phyloP scores from a whole-genome alignment of 768 basidiomycete genomes.

The Russula brevipes region DNA sequence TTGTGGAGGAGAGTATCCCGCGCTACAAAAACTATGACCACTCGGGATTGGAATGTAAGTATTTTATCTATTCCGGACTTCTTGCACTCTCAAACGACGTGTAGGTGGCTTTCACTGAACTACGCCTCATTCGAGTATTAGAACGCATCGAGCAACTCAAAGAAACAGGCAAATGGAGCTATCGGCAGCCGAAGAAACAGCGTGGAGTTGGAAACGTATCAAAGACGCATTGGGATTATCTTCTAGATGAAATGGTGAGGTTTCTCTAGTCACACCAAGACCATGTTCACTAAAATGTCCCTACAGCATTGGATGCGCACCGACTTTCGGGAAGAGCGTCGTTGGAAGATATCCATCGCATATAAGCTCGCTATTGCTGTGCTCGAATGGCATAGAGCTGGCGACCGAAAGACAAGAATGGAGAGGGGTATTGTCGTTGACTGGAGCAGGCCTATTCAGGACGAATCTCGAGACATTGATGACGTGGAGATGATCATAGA shows the following conservation, averaged over 20 bases:
- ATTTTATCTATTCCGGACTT: not conserved
- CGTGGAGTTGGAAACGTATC: conserved; percentile 64
- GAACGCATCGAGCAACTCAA: conserved; percentile 84
- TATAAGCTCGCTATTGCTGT: conserved; percentile 77
- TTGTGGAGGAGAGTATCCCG: conserved; percentile 63
- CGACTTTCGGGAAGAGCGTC: conserved; percentile 91
- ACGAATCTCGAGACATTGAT: conserved; percentile 36
- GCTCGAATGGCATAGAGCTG: conserved; percentile 81
- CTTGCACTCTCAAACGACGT: not conserved
- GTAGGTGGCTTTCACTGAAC: conserved; percentile 74
- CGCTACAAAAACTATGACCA: conserved; percentile 72
- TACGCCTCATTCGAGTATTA: conserved; percentile 71
- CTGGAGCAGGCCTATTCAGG: conserved; percentile 49
- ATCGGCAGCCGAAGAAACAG: conserved; percentile 94
- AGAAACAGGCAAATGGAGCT: conserved; percentile 77
- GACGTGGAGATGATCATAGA: conserved; percentile 32
- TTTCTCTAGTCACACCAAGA: conserved; percentile 3
- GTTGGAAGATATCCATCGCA: conserved; percentile 86
- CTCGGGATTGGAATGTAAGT: conserved; percentile 78
- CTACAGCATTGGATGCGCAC: conserved; percentile 91
- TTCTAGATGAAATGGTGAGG: conserved; percentile 93
- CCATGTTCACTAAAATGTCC: not conserved
- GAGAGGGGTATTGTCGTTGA: conserved; percentile 61
- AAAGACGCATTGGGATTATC: conserved; percentile 93
- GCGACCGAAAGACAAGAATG: conserved; percentile 56